Base-by-base conservation (phyloP, 2,329 filamentous ascomycete genomes). In the Dactylonectria macrodidyma region DNA sequence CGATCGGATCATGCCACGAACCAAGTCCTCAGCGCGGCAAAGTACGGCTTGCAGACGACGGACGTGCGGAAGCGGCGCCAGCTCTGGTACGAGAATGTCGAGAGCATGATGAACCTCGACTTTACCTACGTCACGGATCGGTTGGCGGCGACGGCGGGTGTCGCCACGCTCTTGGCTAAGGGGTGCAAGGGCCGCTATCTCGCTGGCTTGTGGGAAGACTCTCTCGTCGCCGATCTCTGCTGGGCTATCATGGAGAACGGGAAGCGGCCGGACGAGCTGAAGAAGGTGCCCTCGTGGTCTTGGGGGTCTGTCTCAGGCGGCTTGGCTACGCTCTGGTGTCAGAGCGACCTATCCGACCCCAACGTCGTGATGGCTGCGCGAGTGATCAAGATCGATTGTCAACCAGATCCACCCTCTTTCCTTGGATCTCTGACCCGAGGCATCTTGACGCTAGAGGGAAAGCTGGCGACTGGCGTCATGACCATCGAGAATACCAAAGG, bases 71-170 rank as follows among this genome's bases (percentile, higher is more conserved):
- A 59, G 3, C 46, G 48, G 2, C 65, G 67, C 3, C 30, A 55
- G 24, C 44, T 71, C 12, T 71, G 68, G 68, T 69, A 71, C 19
- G 68, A 69, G n/a, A 71, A 69, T 8, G 36, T 71, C 2, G 63
- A 66, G 33, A 66, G 56, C 54, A 64, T 71, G 33, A 71, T 69
- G 68, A 63, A 59, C 8, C 66, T 71, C 5, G 66, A 71, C 30
- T 71, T 71, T 36, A 69, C 68, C 30, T 71, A 54, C 22, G 47
- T 62, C 11, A 61, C 57, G 6, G 68, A 71, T 54, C 66, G 68
- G 3, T 26, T 71, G 5, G 59, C 66, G 10, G 68, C 68, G 2
- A 60, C 60, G 5, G 68, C 66, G 8, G 68, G 68, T 1, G 48
- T 71, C 7, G 59, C 59, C 2, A 63, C 63, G 36, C 59, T 62